These are phyloP conservation scores for Helichrysum umbraculigerum DNA, from an alignment of 129 eudicot genomes.

Conservation along the genomic window DNA sequence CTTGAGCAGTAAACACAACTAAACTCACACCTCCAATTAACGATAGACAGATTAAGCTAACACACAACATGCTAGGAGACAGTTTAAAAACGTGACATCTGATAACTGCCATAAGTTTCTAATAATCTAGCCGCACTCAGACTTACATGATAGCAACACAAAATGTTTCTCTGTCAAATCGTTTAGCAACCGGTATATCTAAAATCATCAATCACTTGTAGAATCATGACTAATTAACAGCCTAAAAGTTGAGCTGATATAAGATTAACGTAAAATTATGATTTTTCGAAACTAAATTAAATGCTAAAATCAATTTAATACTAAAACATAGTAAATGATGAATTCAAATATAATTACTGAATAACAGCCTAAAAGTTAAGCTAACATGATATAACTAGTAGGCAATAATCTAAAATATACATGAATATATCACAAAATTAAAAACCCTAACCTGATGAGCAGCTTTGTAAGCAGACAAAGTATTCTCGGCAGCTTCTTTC, in stretches of 20 bases:
- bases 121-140: too few relatives aligned
- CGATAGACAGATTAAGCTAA: background rate
- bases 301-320: background rate
- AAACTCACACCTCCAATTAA: conserved; percentile 4
- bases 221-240: background rate
- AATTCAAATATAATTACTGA: background rate
- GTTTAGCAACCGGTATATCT: background rate
- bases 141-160: conserved; percentile 8
- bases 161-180: background rate
- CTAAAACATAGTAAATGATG: background rate
- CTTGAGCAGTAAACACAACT: conserved; percentile 2
- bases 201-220: background rate
- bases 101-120: background rate
- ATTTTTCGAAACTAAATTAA: background rate
- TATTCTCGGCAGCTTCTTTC: conserved; percentile 86
- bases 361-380: conserved; percentile 14
- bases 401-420: background rate
- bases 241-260: background rate
- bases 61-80: background rate
- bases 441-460: conserved; percentile 68
- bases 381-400: background rate
- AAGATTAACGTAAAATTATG: background rate
- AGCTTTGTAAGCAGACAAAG: conserved; percentile 73
- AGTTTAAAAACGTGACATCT: background rate
- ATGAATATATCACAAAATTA: background rate